phyloP scores from a whole-genome alignment of 192 early-diverging fungal species.

The Thamnidium elegans region DNA sequence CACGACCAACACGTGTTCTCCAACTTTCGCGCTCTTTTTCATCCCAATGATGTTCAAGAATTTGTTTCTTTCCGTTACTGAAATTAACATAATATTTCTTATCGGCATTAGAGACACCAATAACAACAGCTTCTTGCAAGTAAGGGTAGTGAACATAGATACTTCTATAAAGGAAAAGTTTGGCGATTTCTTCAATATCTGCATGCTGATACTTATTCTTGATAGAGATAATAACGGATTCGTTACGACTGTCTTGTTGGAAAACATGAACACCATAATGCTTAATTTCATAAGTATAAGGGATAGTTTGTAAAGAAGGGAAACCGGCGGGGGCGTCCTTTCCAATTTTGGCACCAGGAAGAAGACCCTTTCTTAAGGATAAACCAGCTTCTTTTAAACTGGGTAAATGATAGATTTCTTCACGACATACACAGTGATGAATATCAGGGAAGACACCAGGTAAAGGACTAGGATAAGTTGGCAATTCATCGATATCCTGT shows the following conservation, averaged over 20 bases:
- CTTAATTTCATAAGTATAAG: constrained; percentile 62
- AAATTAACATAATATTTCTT: constrained; percentile 56
- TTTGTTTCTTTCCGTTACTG: constrained; percentile 45
- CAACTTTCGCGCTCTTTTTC: constrained; percentile 49
- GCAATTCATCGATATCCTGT: constrained; percentile 12
- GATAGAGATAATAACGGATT: constrained; percentile 67
- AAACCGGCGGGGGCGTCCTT: constrained; percentile 75
- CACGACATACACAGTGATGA: constrained; percentile 42
- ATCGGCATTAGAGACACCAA: constrained; percentile 69
- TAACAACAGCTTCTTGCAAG: constrained; percentile 75
- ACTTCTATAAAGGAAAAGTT: constrained; percentile 51
- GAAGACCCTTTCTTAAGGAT: constrained; percentile 57
- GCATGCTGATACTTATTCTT: constrained; percentile 49
- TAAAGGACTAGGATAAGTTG: constrained; percentile 56
- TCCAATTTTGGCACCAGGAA: constrained; percentile 61
- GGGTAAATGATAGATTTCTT: constrained; percentile 59
- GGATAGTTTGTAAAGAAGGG: constrained; percentile 81
- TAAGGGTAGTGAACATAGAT: constrained; percentile 86
- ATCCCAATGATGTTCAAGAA: constrained; percentile 42
- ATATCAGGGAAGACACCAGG: constrained; percentile 73
- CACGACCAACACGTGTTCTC: constrained; percentile 53
- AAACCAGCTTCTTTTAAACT: constrained; percentile 48
- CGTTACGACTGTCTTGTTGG: constrained; percentile 75
- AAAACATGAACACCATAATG: constrained; percentile 87
- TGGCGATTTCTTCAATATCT: constrained; percentile 55